These are phyloP conservation scores for Onygenales sp. DNA, from an alignment of 2,329 filamentous ascomycete species.

Conservation along the genomic window DNA sequence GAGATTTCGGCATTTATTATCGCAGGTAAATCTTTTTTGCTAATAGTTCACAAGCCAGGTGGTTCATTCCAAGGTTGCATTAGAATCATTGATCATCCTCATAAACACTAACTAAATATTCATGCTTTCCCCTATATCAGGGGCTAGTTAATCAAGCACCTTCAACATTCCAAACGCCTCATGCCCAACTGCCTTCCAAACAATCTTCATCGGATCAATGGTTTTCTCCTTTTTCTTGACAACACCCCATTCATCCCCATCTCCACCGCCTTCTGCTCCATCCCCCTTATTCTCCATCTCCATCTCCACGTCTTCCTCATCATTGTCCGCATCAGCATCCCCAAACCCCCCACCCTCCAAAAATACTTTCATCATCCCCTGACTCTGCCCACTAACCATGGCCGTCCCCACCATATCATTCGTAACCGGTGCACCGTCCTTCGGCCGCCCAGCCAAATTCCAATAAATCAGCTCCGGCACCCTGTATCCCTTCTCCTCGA, in stretches of 20 bases:
- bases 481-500: slow-evolving; percentile 43
- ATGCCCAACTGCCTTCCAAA: slow-evolving; percentile 45
- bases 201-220: slow-evolving; percentile 26
- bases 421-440: slow-evolving; percentile 6
- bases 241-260: slow-evolving; percentile 2
- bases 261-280: background rate
- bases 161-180: slow-evolving; percentile 47
- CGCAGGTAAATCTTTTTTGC: no score
- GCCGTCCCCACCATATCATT: slow-evolving; percentile 9
- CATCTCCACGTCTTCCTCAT: slow-evolving; percentile 18
- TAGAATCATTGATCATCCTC: no score
- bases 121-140: no score
- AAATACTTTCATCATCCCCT: slow-evolving; percentile 50
- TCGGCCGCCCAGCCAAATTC: slow-evolving; percentile 1
- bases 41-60: no score
- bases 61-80: no score
- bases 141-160: slow-evolving; percentile 40
- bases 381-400: slow-evolving; percentile 17
- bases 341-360: slow-evolving; percentile 36
- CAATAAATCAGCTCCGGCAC: slow-evolving; percentile 45
- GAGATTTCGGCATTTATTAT: no score
- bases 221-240: slow-evolving; percentile 21
- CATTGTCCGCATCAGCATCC: slow-evolving; percentile 18
- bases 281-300: slow-evolving; percentile 12
- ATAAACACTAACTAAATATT: no score